Percentiles rank a stretch among this genome's conserved stretches.
phyloP scores from a whole-genome alignment of 2,329 filamentous ascomycete species.

The Xylaria sp. region DNA sequence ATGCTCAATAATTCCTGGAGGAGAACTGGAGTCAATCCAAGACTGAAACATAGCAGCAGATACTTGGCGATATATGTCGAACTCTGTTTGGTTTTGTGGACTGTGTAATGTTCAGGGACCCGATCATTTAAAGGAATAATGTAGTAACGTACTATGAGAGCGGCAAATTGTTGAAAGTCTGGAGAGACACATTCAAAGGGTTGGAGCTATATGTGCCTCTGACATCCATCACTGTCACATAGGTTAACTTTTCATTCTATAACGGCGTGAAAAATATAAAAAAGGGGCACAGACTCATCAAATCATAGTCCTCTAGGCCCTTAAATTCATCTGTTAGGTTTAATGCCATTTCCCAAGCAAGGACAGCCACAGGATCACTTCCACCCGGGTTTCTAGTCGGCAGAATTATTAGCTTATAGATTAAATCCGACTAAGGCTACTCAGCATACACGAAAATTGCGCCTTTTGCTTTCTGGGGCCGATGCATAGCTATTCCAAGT shows the following conservation, averaged over 20 bases:
- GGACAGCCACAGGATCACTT: background rate
- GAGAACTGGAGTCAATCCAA: background rate
- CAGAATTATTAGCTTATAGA: background rate
- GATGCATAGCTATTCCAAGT: background rate
- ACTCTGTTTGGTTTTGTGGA: background rate
- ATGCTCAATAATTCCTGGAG: background rate
- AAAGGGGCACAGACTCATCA: background rate
- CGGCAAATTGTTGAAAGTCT: background rate
- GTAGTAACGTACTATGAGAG: background rate
- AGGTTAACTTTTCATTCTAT: background rate
- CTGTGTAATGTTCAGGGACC: background rate
- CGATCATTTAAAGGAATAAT: background rate
- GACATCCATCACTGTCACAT: background rate
- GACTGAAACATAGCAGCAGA: background rate
- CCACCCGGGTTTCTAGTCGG: background rate
- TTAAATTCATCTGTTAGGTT: background rate
- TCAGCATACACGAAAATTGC: background rate
- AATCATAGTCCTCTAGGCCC: conserved; percentile 1
- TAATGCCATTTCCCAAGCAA: background rate
- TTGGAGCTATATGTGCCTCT: conserved; percentile 1
- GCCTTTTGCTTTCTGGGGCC: background rate
- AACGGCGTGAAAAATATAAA: background rate
- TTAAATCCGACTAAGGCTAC: background rate
- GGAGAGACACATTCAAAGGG: background rate
- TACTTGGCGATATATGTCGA: background rate